Base-by-base conservation (phyloP, 768 basidiomycete species). In the Calvatia gigantea region DNA sequence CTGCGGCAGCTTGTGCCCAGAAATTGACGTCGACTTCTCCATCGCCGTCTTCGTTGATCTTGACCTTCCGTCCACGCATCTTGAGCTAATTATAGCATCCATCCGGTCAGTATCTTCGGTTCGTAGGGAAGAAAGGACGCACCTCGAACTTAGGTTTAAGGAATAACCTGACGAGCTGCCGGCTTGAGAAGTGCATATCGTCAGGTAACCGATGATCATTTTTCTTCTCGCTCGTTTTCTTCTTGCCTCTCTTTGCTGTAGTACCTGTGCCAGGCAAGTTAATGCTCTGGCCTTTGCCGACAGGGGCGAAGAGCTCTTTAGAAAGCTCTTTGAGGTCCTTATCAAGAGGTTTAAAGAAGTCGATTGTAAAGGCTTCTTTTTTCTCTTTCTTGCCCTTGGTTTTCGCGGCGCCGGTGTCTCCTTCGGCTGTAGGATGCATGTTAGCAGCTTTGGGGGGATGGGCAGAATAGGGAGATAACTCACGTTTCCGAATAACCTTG, bases 61-160 rank as follows among this genome's bases (percentile, higher is more conserved):
- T 64, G 43, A 77, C 82, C 33, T 78, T 77, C 52, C 84, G 84
- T 6, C 91, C 89, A 12, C 94, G 85, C 93, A 97, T 94, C 65
- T 84, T 89, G 33, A 98, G 72, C 96, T 98, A 35, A 29, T 67
- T 6, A 56, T 46, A 21, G 21, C 12, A 53, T 7, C 23, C 12
- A 32, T 62, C 29, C 67, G 29, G 28, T 27, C 38, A 15, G 25
- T n/a, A 25, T 35, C 39, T 15, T 5, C n/a, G n/a, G 33, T n/a
- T 2, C 51, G 15, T 44, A 11, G 51, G 28, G 53, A 25, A 6
- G 29, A 58, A 56, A 59, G 46, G n/a, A 59, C 89, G 45, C 67
- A 98, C 94, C 52, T 86, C 86, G 66, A 95, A 98, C 67, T 94
- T 94, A 32, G 96, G 96, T 71, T 99, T 99, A 65, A 97, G 70